Base-by-base conservation (phyloP, 768 basidiomycete genomes). In the Cystobasidiopsis lactophilus region DNA sequence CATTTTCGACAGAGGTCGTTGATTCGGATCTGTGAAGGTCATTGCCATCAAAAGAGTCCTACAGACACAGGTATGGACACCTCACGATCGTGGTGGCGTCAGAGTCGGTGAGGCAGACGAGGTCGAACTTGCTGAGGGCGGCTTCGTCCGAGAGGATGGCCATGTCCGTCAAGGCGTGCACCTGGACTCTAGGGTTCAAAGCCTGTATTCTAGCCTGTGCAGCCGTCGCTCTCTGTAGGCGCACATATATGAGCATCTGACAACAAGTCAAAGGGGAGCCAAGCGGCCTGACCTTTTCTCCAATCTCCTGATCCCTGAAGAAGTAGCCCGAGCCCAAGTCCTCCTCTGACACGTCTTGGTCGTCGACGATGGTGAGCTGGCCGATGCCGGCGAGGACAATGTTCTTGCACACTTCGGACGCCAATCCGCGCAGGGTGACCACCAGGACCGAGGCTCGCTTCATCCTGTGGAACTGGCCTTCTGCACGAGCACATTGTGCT, bases 311-410 rank as follows among this genome's bases (percentile, higher is more conserved):
- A 60, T 93, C 86, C 65, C 88, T 73, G 69, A 83, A 89, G 68
- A 96, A 80, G 72, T 95, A 93, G 14, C 86, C 84, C 3, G 79
- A 75, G 13, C 86, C 86, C 31, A 96, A 75, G 68, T 96, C 93
- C 65, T 85, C 79, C 64, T 80, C 78, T 19, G 70, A 63, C 31
- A 98, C 83, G 13, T 74, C 69, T 57, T 76, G 78, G 21, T 72
- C 71, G 68, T 98, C 93, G 59, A 84, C 73, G 38, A 96, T 73
- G 55, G 93, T 71, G 56, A 98, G 69, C 64, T 77, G 79, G 24
- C 93, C 93, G 52, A 98, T 84, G 38, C 93, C 93, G 10, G 93
- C 84, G 44, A 98, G 75, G 18, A 96, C 91, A 64, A 98, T 82
- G 64, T 98, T 98, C 69, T 96, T 98, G 67, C 95, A 82, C 16